These are phyloP conservation scores for Cardiospermum halicacabum DNA, from an alignment of 345 rosid genomes.

Conservation along the genomic window DNA sequence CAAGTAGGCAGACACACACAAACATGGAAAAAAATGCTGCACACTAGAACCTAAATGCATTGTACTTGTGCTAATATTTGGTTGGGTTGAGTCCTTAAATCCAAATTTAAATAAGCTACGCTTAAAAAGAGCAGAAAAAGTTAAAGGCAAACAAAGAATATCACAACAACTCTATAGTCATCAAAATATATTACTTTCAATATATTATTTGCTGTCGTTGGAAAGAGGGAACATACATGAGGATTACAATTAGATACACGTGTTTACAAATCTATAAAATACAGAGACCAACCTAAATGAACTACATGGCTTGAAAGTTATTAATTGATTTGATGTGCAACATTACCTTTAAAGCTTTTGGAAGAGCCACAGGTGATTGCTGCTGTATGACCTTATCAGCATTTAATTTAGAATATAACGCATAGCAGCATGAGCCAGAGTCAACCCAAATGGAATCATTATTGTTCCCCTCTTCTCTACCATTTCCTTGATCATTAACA, in stretches of 20 bases:
- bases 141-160: neutral
- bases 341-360: conserved; percentile 90
- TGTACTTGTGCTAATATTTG: neutral
- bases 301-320: neutral
- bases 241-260: no score
- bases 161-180: neutral
- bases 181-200: no score
- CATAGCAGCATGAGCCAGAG: conserved; percentile 82
- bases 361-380: conserved; percentile 86
- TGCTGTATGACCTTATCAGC: conserved; percentile 58
- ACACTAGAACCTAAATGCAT: neutral
- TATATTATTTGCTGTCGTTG: no score
- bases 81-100: neutral
- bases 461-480: conserved; percentile 25
- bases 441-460: conserved; percentile 72
- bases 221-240: neutral
- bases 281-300: neutral
- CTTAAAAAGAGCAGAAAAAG: neutral
- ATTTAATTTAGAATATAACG: conserved; percentile 74
- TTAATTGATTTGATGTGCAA: neutral
- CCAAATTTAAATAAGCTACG: neutral
- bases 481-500: conserved; percentile 16
- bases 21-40: neutral
- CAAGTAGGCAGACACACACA: neutral
- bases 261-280: neutral